phyloP scores from a whole-genome alignment of 768 basidiomycete genomes.

The Podaxis carcinomalis region DNA sequence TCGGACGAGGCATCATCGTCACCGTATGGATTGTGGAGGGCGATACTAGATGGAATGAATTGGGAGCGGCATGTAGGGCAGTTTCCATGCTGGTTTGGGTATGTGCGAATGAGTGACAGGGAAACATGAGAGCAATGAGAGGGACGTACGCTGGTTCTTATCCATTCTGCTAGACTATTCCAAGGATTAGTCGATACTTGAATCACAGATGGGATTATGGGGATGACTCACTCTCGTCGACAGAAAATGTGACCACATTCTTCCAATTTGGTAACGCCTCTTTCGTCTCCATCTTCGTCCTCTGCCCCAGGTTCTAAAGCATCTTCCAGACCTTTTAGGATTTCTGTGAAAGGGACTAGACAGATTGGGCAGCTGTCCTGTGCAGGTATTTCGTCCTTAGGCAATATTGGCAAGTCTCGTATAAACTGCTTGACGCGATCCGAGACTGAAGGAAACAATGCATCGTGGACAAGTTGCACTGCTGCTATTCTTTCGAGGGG shows the following conservation, averaged over 20 bases:
- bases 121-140: background rate
- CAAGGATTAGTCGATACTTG: conserved; percentile 1
- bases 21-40: conserved; percentile 33
- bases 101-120: background rate
- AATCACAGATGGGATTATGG: background rate
- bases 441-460: conserved; percentile 16
- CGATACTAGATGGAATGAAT: conserved; percentile 50
- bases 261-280: conserved; percentile 54
- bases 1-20: conserved; percentile 61
- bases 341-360: conserved; percentile 43
- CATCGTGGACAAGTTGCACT: conserved; percentile 19
- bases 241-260: conserved; percentile 70
- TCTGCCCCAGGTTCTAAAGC: conserved; percentile 3
- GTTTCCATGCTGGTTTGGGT: conserved; percentile 52
- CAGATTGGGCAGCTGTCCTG: conserved; percentile 68
- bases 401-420: conserved; percentile 39
- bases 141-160: conserved; percentile 44
- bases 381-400: conserved; percentile 31
- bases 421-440: conserved; percentile 35
- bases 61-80: conserved; percentile 64
- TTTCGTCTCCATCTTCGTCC: conserved; percentile 11
- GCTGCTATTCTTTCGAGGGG: conserved; percentile 14
- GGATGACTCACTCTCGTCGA: conserved; percentile 46
- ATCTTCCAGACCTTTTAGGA: conserved; percentile 32
- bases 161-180: conserved; percentile 64